A percentile compares a stretch with the other conserved stretches of the same genome.
Evolutionary conservation across 2,329 filamentous ascomycete species (phyloP).

Genomic region (Ophidiomyces ophidiicola): DNA sequence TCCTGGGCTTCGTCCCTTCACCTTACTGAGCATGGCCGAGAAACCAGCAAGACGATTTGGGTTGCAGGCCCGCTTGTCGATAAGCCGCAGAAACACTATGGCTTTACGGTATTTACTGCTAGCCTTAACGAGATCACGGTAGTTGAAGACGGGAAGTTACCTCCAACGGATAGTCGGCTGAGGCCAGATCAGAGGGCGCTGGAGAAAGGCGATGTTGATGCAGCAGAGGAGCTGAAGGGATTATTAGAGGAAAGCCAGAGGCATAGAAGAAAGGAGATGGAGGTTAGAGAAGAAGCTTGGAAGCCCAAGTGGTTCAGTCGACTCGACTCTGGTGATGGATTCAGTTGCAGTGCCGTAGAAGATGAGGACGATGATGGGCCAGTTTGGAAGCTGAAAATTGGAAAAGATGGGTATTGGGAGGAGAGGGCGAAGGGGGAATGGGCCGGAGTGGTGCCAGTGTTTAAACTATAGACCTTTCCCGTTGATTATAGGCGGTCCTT

Average conservation of each 20-base stretch:
- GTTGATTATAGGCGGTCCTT: neutral
- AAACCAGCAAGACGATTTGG: constrained; percentile 62
- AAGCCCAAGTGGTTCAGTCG: constrained; percentile 74
- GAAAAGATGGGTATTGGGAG: constrained; percentile 91
- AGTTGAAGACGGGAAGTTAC: constrained; percentile 61
- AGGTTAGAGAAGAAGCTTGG: constrained; percentile 60
- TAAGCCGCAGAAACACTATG: constrained; percentile 68
- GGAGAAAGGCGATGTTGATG: constrained; percentile 69
- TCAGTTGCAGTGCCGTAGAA: neutral
- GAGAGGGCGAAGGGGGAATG: constrained; percentile 58
- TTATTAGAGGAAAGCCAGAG: constrained; percentile 78
- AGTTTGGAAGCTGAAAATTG: constrained; percentile 42
- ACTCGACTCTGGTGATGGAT: constrained; percentile 36
- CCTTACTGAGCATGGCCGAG: constrained; percentile 51
- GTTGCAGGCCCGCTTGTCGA: constrained; percentile 63
- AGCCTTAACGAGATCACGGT: constrained; percentile 75
- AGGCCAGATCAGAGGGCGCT: constrained; percentile 78
- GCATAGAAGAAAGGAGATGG: constrained; percentile 58
- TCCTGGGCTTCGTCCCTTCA: constrained; percentile 73
- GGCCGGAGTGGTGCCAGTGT: constrained; percentile 46
- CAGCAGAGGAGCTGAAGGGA: constrained; percentile 72
- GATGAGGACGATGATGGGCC: constrained; percentile 10
- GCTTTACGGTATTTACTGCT: constrained; percentile 76
- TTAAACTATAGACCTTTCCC: constrained; percentile 28
- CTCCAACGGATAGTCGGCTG: constrained; percentile 70